Percentiles rank a stretch among this genome's conserved stretches.
These are phyloP conservation scores for Musa itinerans DNA, from an alignment of 176 grass and related monocot genomes.

Conservation along the genomic window DNA sequence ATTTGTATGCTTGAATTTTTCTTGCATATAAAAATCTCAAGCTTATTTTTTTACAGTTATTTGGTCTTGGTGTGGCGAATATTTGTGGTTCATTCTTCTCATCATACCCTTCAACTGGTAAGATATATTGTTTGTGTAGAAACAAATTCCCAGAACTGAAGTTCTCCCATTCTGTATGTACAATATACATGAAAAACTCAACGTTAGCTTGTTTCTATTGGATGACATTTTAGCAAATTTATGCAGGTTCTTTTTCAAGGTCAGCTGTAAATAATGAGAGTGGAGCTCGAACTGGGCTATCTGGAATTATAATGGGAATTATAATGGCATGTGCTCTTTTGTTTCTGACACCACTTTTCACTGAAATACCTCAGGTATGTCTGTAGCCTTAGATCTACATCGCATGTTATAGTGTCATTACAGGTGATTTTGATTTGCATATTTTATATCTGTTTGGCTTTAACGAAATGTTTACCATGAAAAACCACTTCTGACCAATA, in stretches of 20 bases:
- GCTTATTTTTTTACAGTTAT: conserved; percentile 45
- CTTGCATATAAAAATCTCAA: conserved; percentile 1
- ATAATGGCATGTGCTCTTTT: conserved; percentile 78
- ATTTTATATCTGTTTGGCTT: too few species aligned
- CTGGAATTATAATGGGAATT: conserved; percentile 89
- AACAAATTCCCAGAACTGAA: background rate
- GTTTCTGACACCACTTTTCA: conserved; percentile 96
- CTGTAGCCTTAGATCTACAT: background rate
- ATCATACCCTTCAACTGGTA: conserved; percentile 84
- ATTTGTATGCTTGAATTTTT: background rate
- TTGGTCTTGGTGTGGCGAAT: conserved; percentile 88
- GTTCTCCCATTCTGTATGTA: background rate
- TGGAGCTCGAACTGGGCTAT: conserved; percentile 74
- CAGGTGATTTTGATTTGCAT: background rate
- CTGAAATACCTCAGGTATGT: conserved; percentile 88
- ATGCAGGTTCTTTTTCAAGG: conserved; percentile 91
- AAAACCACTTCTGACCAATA: too few species aligned
- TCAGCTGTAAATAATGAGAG: conserved; percentile 98
- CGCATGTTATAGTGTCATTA: background rate
- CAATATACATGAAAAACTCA: background rate
- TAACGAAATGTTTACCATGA: too few species aligned
- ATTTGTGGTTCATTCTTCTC: conserved; percentile 92
- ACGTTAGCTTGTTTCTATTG: background rate
- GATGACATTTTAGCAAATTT: conserved; percentile 24
- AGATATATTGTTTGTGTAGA: conserved; percentile 18